Evolutionary conservation across 768 basidiomycete genomes (phyloP), one percentile per base, ranked within the genome.

Genomic region (Suillus subluteus): DNA sequence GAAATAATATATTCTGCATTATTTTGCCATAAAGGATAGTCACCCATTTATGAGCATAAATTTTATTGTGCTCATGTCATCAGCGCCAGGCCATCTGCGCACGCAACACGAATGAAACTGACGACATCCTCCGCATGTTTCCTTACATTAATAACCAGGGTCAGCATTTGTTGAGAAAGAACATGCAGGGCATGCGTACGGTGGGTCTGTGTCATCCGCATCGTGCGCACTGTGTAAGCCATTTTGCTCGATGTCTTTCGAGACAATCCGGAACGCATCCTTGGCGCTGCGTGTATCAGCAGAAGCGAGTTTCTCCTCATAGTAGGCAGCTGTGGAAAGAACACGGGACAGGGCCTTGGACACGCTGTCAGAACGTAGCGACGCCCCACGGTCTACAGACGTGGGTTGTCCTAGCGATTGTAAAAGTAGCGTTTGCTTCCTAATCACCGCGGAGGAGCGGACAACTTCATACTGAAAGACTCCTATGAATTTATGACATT

Each of bases 391-490:
- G n/a, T 75, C 70, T 37, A 69, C 69, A 6, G 81, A 73, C 7
- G 77, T 64, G 11, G 79, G 65, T 18, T 68, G 70, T 9, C 62
- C 78, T 2, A 88, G 71, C 12, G 78, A 73, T 55, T 83, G 79
- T 37, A 89, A 73, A 32, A 88, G 74, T 0, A 69, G 70, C 38
- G 72, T 66, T 68, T 90, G 87, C 66, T 83, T 86, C 62, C 79
- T 80, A 40, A 91, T 72, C 44, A 80, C 74, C 3, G 79, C 68
- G 6, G 85, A 80, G 6, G 87, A 87, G 23, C 89, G 84, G 26
- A 90, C 84, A 23, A 91, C 79, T 69, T 91, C 89, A 67, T 91
- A 91, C 88, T 91, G 12, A n/a, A 38, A 41, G 54, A 23, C 26
- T 40, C 38, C 56, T 48, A 66, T 64, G 61, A 46, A 40, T 35